Base-by-base conservation (phyloP, 305 asterid genomes). In the Fraxinus sp. region DNA sequence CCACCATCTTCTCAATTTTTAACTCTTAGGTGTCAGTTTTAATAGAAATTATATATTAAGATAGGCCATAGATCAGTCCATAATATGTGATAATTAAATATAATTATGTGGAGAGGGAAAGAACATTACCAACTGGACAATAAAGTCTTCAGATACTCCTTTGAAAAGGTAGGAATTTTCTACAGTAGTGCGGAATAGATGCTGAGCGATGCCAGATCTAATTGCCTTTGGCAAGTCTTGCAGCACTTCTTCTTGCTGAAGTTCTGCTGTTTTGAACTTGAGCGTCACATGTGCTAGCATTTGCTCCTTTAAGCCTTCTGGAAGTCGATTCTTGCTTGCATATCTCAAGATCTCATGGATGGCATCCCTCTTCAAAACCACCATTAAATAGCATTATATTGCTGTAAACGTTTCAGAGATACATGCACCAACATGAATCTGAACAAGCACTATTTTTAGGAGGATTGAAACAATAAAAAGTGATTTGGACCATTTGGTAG, bases 231-330 rank as follows among this genome's bases (percentile, higher is more conserved):
- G 99, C 78, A 95, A 46, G 86, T 86, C 91, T 89, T 89, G 85
- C 26, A 95, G 89, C 75, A 92, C 97, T 90, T 90, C 93, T 88
- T 95, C 98, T 86, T 95, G 98, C 87, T 95, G 97, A 81, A 94
- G 89, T 85, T 94, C 95, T 49, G 98, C 97, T 3, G 99, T 94
- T 89, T 89, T 94, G 91, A 92, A 95, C 87, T 91, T 93, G 74
- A 95, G 97, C 1, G 97, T 88, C 83, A 85, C 79, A 59, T 94
- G 97, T 86, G 99, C 97, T 81, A 94, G 87, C 97, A 94, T 91
- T 91, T 95, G 95, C 83, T 92, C 99, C 87, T 92, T 94, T 79
- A 94, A 82, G 49, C 90, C 86, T 80, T 92, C 94, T 37, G 98
- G 98, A 79, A 95, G 94, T 86, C 92, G 84, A 33, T 90, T 94